These are phyloP conservation scores for Paecilomyces sp. DNA, from an alignment of 2,329 filamentous ascomycete species.

Conservation along the genomic window DNA sequence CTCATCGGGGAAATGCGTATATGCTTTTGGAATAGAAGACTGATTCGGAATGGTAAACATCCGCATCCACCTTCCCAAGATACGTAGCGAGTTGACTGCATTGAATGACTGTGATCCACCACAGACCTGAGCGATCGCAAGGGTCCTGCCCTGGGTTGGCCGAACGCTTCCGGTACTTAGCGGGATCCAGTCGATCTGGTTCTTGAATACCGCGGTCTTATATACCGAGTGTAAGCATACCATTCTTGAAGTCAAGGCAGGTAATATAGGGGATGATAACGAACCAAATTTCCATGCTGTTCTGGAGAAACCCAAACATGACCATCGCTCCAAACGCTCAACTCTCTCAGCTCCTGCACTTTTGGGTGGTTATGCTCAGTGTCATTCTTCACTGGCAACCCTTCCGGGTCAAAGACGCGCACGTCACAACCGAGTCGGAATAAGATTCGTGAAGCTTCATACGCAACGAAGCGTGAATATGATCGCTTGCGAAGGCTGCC, in stretches of 20 bases:
- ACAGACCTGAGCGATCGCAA: slow-evolving; percentile 56
- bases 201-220: slow-evolving; percentile 60
- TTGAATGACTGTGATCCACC: slow-evolving; percentile 64
- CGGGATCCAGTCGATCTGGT: slow-evolving; percentile 65
- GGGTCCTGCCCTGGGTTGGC: slow-evolving; percentile 58
- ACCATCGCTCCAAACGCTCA: slow-evolving; percentile 59
- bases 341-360: slow-evolving; percentile 55
- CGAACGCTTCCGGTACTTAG: slow-evolving; percentile 55
- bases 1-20: slow-evolving; percentile 54
- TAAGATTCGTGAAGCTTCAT: slow-evolving; percentile 54
- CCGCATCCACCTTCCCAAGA: slow-evolving; percentile 63
- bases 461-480: slow-evolving; percentile 54
- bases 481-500: slow-evolving; percentile 52
- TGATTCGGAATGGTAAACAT: slow-evolving; percentile 64
- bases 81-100: slow-evolving; percentile 57
- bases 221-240: slow-evolving; percentile 4
- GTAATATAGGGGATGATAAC: slow-evolving; percentile 8
- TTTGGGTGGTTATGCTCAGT: slow-evolving; percentile 51
- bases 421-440: slow-evolving; percentile 61
- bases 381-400: slow-evolving; percentile 58
- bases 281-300: slow-evolving; percentile 57
- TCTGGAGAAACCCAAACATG: slow-evolving; percentile 61
- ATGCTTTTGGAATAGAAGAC: slow-evolving; percentile 56
- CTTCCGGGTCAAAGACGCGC: slow-evolving; percentile 52
- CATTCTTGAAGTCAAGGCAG: not conserved